phyloP scores from a whole-genome alignment of 495 filamentous ascomycete genomes.

The Aspergillus sparsus region DNA sequence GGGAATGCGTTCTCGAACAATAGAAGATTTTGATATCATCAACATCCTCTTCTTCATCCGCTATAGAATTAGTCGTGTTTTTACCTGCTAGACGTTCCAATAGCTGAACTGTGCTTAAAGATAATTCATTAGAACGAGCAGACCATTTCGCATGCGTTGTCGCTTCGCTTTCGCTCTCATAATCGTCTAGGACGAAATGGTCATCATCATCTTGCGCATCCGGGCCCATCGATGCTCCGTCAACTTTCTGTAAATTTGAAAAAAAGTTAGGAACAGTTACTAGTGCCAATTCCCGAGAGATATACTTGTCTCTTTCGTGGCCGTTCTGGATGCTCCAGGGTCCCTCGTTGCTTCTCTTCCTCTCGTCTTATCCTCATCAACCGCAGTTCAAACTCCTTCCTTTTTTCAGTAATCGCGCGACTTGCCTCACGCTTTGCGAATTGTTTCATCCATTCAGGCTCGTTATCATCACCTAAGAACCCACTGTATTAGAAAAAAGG shows the following conservation, averaged over 20 bases:
- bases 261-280: constrained; percentile 10
- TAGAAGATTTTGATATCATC: constrained; percentile 81
- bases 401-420: constrained; percentile 62
- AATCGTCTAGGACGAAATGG: constrained; percentile 79
- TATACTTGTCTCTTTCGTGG: constrained; percentile 54
- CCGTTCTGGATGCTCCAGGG: constrained; percentile 45
- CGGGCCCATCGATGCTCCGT: constrained; percentile 29
- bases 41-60: constrained; percentile 52
- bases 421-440: constrained; percentile 67
- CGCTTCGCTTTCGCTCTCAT: constrained; percentile 67
- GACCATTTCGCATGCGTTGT: constrained; percentile 21
- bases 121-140: constrained; percentile 38
- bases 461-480: constrained; percentile 58
- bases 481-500: too few relatives aligned
- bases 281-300: not conserved
- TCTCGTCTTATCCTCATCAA: constrained; percentile 67
- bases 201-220: constrained; percentile 61
- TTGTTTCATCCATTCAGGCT: constrained; percentile 89
- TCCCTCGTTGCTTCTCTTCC: constrained; percentile 62
- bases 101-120: constrained; percentile 45
- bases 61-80: constrained; percentile 34
- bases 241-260: constrained; percentile 43
- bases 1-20: constrained; percentile 94
- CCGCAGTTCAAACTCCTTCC: constrained; percentile 69
- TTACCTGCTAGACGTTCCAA: constrained; percentile 42